Conservation (phyloP, 1,139 yeast genomes). For the Zygosaccharomyces sapae region DNA sequence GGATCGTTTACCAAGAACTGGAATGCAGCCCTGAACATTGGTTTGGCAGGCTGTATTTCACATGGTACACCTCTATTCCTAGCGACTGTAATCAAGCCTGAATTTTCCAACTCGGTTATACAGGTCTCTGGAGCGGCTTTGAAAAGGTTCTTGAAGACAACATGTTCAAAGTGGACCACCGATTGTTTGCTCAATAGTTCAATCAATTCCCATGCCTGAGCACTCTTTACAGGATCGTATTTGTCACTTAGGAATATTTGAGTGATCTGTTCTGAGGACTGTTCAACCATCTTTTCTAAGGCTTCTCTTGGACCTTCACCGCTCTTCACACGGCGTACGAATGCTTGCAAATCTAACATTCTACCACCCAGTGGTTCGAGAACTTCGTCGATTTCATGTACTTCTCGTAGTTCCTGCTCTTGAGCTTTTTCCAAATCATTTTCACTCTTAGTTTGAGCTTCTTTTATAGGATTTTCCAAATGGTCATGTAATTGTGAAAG, state of each 20-base stretch:
- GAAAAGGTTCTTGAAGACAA: constrained; percentile 60
- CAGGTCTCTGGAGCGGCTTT: constrained; percentile 54
- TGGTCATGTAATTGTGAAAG: constrained; percentile 49
- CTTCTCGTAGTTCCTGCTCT: constrained; percentile 19
- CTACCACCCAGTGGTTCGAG: constrained; percentile 87
- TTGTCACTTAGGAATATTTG: constrained; percentile 66
- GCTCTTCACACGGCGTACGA: constrained; percentile 77
- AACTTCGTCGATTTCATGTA: constrained; percentile 47
- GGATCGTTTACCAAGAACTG: constrained; percentile 55
- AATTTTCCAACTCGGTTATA: constrained; percentile 68
- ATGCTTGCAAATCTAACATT: constrained; percentile 87
- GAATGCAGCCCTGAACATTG: constrained; percentile 81
- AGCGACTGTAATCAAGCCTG: constrained; percentile 64
- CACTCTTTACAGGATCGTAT: constrained; percentile 55
- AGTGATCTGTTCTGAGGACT: constrained; percentile 82
- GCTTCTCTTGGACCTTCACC: constrained; percentile 84
- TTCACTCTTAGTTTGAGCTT: constrained; percentile 19
- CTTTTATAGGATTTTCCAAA: constrained; percentile 21
- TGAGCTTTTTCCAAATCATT: constrained; percentile 14
- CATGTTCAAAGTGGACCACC: constrained; percentile 47
- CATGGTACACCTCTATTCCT: constrained; percentile 72
- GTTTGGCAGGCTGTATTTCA: constrained; percentile 73
- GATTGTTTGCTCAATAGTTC: constrained; percentile 54
- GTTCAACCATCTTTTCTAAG: constrained; percentile 69
- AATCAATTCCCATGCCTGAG: constrained; percentile 87